Percentiles rank a stretch among this genome's conserved stretches.
These are phyloP conservation scores for Boletellus ananas DNA, from an alignment of 768 basidiomycete species.

Conservation along the genomic window DNA sequence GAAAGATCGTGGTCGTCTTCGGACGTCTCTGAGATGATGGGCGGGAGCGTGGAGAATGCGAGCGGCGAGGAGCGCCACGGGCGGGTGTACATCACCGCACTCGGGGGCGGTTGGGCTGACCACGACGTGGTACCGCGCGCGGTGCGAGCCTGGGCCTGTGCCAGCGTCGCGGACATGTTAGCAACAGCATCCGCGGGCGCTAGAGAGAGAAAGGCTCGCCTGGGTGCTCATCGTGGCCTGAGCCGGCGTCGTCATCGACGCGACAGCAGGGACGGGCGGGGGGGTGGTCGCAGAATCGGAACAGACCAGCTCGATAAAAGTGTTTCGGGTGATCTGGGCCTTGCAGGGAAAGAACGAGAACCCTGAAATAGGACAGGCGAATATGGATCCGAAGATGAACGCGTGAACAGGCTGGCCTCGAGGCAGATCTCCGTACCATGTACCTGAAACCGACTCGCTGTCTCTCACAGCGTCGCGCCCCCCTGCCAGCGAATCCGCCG, in stretches of 20 bases:
- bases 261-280: neutral
- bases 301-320: constrained; percentile 3
- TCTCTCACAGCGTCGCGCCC: neutral
- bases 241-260: neutral
- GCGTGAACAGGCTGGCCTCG: constrained; percentile 18
- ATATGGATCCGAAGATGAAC: constrained; percentile 13
- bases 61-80: constrained; percentile 31
- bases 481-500: constrained; percentile 1
- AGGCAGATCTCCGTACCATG: constrained; percentile 14
- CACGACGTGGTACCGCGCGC: constrained; percentile 6
- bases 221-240: constrained; percentile 7
- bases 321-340: neutral
- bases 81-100: constrained; percentile 16
- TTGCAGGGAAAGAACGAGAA: constrained; percentile 8
- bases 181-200: neutral
- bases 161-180: neutral
- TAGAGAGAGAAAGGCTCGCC: constrained; percentile 10
- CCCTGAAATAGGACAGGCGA: constrained; percentile 10
- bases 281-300: neutral
- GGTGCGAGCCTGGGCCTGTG: constrained; percentile 20
- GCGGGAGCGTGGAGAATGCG: constrained; percentile 23
- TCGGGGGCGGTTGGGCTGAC: neutral
- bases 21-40: constrained; percentile 20
- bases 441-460: constrained; percentile 9
- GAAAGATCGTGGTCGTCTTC: constrained; percentile 15